Conservation (phyloP, 2,329 filamentous ascomycete genomes). For the Geosmithia morbida region DNA sequence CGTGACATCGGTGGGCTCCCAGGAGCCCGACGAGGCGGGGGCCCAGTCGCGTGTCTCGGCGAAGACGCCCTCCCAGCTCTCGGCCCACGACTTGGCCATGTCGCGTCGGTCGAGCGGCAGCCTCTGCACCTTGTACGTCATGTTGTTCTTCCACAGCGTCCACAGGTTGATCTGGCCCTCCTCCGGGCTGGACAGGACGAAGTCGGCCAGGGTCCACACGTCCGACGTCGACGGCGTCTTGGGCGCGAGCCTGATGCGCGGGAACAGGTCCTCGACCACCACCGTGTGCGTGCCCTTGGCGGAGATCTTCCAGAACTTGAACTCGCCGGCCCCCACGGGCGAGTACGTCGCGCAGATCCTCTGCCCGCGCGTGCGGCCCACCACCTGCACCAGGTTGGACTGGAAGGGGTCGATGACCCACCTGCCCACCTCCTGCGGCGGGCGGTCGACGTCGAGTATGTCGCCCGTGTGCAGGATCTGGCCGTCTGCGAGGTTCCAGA, state of each 20-base stretch:
- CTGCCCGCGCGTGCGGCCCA: constrained; percentile 40
- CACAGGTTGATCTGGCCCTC: constrained; percentile 50
- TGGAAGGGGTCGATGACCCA: constrained; percentile 71
- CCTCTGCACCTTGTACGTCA: constrained; percentile 59
- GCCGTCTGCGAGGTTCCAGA: constrained; percentile 79
- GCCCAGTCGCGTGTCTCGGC: constrained; percentile 41
- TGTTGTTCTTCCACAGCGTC: constrained; percentile 77
- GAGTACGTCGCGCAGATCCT: constrained; percentile 67
- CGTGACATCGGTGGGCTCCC: constrained; percentile 54
- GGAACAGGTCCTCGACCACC: constrained; percentile 58
- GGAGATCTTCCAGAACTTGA: constrained; percentile 81
- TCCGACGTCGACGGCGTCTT: constrained; percentile 56
- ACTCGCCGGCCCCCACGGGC: constrained; percentile 73
- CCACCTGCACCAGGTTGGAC: constrained; percentile 59
- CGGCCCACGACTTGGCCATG: constrained; percentile 45
- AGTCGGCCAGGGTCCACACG: constrained; percentile 71
- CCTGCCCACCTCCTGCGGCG: constrained; percentile 54
- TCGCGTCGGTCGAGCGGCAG: constrained; percentile 59
- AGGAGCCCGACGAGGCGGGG: constrained; percentile 42
- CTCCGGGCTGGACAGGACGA: constrained; percentile 43
- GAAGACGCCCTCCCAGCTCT: constrained; percentile 56
- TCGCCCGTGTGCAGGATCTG: constrained; percentile 66
- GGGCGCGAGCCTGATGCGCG: constrained; percentile 44
- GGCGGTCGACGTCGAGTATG: constrained; percentile 52
- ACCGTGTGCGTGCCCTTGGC: constrained; percentile 50